phyloP scores from a whole-genome alignment of 139 green algal genomes.

The Microglena sp. region DNA sequence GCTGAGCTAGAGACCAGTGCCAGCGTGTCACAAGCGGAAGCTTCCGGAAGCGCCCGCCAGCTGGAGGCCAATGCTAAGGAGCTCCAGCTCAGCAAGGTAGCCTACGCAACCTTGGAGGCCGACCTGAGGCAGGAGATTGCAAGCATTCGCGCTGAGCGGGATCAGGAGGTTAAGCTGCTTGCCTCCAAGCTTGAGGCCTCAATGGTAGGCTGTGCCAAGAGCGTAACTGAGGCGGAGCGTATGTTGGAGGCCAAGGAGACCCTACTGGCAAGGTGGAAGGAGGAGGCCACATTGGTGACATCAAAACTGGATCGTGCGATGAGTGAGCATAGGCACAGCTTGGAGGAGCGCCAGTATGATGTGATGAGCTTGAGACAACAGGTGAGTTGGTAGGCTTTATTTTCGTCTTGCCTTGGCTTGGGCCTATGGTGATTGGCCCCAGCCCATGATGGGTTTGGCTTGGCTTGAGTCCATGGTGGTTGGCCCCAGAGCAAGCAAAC shows the following conservation, averaged over 20 bases:
- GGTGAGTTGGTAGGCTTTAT: background rate
- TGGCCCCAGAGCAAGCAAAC: no score
- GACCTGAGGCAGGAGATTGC: slow-evolving; percentile 25
- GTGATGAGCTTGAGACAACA: background rate
- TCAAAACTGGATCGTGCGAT: slow-evolving; percentile 22
- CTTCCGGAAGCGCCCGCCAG: background rate
- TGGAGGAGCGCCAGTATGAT: background rate
- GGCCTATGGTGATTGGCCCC: background rate
- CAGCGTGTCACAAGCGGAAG: background rate
- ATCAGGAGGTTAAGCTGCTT: slow-evolving; percentile 27
- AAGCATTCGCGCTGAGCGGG: slow-evolving; percentile 19
- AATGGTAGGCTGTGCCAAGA: slow-evolving; percentile 5
- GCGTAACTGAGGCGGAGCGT: slow-evolving; percentile 33
- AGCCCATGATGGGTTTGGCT: background rate
- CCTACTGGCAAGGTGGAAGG: slow-evolving; percentile 33
- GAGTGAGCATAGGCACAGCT: slow-evolving; percentile 14
- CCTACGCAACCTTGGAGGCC: no score
- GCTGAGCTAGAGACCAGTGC: background rate
- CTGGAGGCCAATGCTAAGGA: slow-evolving; percentile 1
- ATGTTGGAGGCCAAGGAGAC: slow-evolving; percentile 32
- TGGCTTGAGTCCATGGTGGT: no score
- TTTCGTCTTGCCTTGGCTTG: background rate
- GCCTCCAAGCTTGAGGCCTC: slow-evolving; percentile 26
- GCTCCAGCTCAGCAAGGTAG: no score
- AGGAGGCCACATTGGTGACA: slow-evolving; percentile 16